phyloP scores from a whole-genome alignment of 176 grass and related monocot species.

The Poa pratensis region DNA sequence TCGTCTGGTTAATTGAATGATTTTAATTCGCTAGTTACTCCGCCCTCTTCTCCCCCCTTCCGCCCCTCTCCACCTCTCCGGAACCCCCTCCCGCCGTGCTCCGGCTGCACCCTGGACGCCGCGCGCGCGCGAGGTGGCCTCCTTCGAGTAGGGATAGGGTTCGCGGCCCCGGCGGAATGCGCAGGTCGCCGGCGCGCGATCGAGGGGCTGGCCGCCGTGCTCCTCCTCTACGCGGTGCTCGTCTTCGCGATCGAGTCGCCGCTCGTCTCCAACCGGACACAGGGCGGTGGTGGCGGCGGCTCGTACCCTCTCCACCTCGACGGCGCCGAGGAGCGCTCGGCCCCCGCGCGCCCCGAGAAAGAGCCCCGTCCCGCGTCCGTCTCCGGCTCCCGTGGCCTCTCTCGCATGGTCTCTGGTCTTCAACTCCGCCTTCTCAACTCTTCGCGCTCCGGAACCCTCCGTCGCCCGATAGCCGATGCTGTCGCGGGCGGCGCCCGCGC shows the following conservation, averaged over 20 bases:
- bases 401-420: slow-evolving; percentile 22
- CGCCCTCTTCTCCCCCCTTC: background rate
- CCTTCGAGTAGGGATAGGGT: slow-evolving; percentile 2
- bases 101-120: background rate
- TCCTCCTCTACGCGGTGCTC: slow-evolving; percentile 51
- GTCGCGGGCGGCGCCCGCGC: slow-evolving; percentile 33
- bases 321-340: background rate
- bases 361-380: background rate
- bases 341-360: slow-evolving; percentile 37
- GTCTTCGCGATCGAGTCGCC: slow-evolving; percentile 54
- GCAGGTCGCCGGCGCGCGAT: slow-evolving; percentile 42
- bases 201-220: slow-evolving; percentile 36
- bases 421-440: slow-evolving; percentile 49
- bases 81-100: background rate
- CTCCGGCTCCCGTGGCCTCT: background rate
- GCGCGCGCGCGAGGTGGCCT: background rate
- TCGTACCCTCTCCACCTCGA: slow-evolving; percentile 31
- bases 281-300: background rate
- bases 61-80: background rate
- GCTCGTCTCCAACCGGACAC: slow-evolving; percentile 18
- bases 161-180: slow-evolving; percentile 9
- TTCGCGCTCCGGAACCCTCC: slow-evolving; percentile 33
- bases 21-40: background rate
- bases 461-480: slow-evolving; percentile 32
- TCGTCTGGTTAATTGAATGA: background rate